A percentile compares a stretch with the other conserved stretches of the same genome.
These are phyloP conservation scores for Leccinum longicurvipes DNA, from an alignment of 768 basidiomycete species.

Conservation along the genomic window DNA sequence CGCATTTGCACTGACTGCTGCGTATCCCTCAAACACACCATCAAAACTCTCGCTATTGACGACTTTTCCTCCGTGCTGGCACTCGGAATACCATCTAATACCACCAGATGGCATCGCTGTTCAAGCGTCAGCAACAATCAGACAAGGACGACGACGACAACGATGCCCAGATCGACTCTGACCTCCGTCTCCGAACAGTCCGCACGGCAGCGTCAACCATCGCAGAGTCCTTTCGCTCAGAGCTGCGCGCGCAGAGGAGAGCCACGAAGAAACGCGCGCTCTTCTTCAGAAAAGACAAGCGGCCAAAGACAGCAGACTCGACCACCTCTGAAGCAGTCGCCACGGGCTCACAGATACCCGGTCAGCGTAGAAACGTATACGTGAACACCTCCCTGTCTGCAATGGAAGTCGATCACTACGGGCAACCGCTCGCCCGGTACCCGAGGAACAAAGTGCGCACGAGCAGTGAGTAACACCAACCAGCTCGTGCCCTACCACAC, in stretches of 20 bases:
- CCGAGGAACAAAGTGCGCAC: constrained; percentile 92
- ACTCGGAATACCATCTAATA: background rate
- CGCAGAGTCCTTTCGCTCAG: constrained; percentile 79
- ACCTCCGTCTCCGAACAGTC: constrained; percentile 86
- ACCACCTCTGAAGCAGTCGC: constrained; percentile 23
- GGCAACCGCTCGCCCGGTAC: constrained; percentile 80
- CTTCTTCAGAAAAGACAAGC: constrained; percentile 59
- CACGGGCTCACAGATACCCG: constrained; percentile 37
- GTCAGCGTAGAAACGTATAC: constrained; percentile 70
- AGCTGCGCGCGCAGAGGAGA: constrained; percentile 63
- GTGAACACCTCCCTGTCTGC: constrained; percentile 70
- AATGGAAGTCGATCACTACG: constrained; percentile 61
- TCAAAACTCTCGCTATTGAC: too few species aligned
- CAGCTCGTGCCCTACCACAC: background rate
- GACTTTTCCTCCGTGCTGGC: constrained; percentile 48
- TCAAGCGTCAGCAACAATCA: constrained; percentile 18
- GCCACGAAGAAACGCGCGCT: constrained; percentile 47
- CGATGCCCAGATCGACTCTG: constrained; percentile 74
- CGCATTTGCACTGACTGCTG: too few species aligned
- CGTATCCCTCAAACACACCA: too few species aligned
- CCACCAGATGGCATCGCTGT: background rate
- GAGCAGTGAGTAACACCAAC: constrained; percentile 60
- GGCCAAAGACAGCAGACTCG: constrained; percentile 31
- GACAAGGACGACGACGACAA: constrained; percentile 44
- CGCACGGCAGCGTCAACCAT: constrained; percentile 90